Evolutionary conservation across 2,329 filamentous ascomycete species (phyloP).

Genomic region (Colletotrichum aenigma): DNA sequence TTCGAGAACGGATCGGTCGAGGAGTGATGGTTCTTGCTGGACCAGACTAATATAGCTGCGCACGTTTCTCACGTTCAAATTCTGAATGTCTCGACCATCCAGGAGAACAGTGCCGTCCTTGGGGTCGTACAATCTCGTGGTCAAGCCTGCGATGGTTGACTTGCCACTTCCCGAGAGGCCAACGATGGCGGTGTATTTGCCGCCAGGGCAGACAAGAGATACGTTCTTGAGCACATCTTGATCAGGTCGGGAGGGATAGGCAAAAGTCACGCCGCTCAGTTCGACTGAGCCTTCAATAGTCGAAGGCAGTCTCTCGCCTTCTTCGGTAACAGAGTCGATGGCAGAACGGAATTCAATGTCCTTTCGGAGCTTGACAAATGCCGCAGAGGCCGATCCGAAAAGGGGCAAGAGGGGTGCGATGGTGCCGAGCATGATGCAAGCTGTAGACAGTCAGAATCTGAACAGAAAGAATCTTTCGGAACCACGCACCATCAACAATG

Average conservation of each 20-base stretch:
- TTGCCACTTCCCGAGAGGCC: conserved; percentile 64
- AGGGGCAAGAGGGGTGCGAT: conserved; percentile 68
- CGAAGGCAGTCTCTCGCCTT: conserved; percentile 45
- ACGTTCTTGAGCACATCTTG: conserved; percentile 46
- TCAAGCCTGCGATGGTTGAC: conserved; percentile 58
- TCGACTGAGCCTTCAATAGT: conserved; percentile 51
- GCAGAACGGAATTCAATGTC: conserved; percentile 58
- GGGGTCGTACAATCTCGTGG: conserved; percentile 63
- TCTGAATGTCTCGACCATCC: conserved; percentile 51
- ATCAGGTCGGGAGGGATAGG: conserved; percentile 47
- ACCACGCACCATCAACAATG: conserved; percentile 58
- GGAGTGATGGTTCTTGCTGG: conserved; percentile 49
- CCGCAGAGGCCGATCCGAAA: conserved; percentile 60
- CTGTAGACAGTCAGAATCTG: conserved; percentile 37
- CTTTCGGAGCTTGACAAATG: conserved; percentile 61
- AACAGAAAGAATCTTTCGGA: conserved; percentile 31
- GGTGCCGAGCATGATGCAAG: conserved; percentile 65
- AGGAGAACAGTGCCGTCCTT: conserved; percentile 50
- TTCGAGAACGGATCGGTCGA: conserved; percentile 51
- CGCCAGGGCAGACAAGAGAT: conserved; percentile 51
- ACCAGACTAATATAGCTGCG: conserved; percentile 48
- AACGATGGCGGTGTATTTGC: conserved; percentile 60
- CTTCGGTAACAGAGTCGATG: conserved; percentile 46
- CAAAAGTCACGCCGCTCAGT: conserved; percentile 48
- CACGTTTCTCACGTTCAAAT: conserved; percentile 49